Conservation (phyloP, 2,329 filamentous ascomycete genomes). For the Arthrobotrys iridis region DNA sequence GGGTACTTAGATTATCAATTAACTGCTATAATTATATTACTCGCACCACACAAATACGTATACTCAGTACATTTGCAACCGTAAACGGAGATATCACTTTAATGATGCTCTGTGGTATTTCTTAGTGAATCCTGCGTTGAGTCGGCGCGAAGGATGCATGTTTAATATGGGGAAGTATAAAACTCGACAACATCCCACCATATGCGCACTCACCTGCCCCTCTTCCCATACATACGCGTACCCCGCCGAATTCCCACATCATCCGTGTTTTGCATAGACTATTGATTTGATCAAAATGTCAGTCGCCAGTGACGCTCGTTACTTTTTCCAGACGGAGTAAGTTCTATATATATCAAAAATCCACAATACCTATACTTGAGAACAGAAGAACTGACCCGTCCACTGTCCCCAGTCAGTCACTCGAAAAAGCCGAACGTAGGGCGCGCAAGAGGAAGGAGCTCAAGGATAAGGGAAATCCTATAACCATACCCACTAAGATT, state of each 20-base stretch:
- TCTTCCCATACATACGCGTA: background rate
- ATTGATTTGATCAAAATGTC: constrained; percentile 70
- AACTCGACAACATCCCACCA: constrained; percentile 26
- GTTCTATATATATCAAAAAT: constrained; percentile 60
- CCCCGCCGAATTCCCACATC: constrained; percentile 5
- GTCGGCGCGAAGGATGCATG: background rate
- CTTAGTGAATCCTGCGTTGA: constrained; percentile 7
- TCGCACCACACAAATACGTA: too few relatives aligned
- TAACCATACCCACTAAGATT: constrained; percentile 84
- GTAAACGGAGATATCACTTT: too few relatives aligned
- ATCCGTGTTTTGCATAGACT: too few relatives aligned
- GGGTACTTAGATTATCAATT: background rate
- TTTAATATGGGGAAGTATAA: constrained; percentile 1
- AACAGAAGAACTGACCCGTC: background rate
- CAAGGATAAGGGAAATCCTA: constrained; percentile 84
- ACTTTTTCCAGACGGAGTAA: constrained; percentile 94
- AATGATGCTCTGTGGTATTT: constrained; percentile 5
- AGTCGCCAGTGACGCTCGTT: constrained; percentile 75
- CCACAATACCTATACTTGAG: constrained; percentile 5
- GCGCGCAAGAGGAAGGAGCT: constrained; percentile 74
- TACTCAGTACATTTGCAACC: too few relatives aligned
- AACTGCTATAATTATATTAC: background rate
- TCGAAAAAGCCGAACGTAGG: constrained; percentile 65
- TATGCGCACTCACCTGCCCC: background rate
- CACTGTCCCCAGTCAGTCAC: constrained; percentile 58